phyloP scores from a whole-genome alignment of 1,284 basidiomycete species.

The Trichosporon sp. region DNA sequence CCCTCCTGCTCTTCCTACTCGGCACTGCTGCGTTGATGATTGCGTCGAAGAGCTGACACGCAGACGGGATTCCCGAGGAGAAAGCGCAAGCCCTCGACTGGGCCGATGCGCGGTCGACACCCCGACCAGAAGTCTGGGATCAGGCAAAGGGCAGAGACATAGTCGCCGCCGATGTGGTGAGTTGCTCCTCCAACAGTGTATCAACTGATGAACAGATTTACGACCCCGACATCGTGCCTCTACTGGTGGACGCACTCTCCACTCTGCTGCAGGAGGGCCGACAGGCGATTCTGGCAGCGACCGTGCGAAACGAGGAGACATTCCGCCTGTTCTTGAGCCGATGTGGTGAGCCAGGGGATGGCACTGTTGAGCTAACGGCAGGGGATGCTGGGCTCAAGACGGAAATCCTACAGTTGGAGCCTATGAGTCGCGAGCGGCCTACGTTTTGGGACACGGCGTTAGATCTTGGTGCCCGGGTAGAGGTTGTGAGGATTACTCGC shows the following conservation, averaged over 20 bases:
- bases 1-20: not conserved
- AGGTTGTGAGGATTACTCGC: conserved; percentile 28
- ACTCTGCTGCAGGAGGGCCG: conserved; percentile 16
- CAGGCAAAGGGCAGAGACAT: conserved; percentile 23
- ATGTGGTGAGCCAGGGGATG: conserved; percentile 24
- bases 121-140: conserved; percentile 24
- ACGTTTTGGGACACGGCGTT: conserved; percentile 45
- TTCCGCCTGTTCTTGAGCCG: conserved; percentile 33
- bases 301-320: conserved; percentile 45
- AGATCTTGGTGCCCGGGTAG: conserved; percentile 32
- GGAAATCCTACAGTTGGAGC: conserved; percentile 20
- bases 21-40: too few species aligned
- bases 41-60: not conserved
- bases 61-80: conserved; percentile 12
- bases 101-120: conserved; percentile 22
- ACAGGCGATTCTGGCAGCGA: conserved; percentile 42
- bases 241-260: conserved; percentile 36
- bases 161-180: conserved; percentile 47
- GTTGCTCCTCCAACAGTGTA: conserved; percentile 20
- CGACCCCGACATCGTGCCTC: conserved; percentile 45
- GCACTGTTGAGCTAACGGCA: not conserved
- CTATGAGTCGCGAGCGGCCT: conserved; percentile 21
- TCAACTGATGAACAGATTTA: conserved; percentile 37
- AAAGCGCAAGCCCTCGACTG: conserved; percentile 31
- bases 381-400: not conserved